Evolutionary conservation across 2,329 filamentous ascomycete species (phyloP), one percentile per base, ranked within the genome.

Genomic region (Alternaria solani): DNA sequence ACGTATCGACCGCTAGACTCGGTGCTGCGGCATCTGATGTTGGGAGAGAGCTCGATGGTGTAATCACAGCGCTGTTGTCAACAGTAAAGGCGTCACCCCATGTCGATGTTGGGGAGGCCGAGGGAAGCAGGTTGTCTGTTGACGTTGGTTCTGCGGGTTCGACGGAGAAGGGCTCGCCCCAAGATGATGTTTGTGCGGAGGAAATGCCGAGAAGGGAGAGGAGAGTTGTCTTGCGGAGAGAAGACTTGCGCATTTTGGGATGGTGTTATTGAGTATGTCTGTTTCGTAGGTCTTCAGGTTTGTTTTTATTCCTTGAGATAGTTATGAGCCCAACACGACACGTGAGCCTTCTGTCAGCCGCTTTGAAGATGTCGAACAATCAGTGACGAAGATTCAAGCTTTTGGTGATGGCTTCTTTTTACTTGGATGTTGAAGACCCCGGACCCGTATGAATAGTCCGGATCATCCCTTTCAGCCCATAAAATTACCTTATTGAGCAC

Each of bases 151-250:
- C 52, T 59, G 51, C 63, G 61, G 25, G 62, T 34, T 55, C 62
- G 34, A 70, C 66, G 11, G 47, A 53, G 48, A 68, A 70, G 3
- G 68, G 65, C 16, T 65, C 55, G 28, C 62, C 58, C 62, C 64
- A 66, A 9, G 63, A 59, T 16, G 47, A 47, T 30, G 61, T 67
- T 60, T 69, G 61, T 2, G 62, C 55, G 20, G 36, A 58, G 1
- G 57, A 55, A 30, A 64, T 34, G 5, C 62, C 59, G 7, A 69
- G 48, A 30, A 70, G 59, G 41, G 66, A 64, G 41, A 67, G 47
- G 12, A 68, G 51, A 0, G 60, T 53, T 26, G 64, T 56, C 26
- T 46, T 58, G 18, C 36, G 18, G 38, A 68, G 51, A 3, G 51
- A 20, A 1, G 61, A 55, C 49, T 51, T 51, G 28, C 59, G 62